These are phyloP conservation scores for Eucalyptus guilfoylei DNA, from an alignment of 345 rosid species.

Conservation along the genomic window DNA sequence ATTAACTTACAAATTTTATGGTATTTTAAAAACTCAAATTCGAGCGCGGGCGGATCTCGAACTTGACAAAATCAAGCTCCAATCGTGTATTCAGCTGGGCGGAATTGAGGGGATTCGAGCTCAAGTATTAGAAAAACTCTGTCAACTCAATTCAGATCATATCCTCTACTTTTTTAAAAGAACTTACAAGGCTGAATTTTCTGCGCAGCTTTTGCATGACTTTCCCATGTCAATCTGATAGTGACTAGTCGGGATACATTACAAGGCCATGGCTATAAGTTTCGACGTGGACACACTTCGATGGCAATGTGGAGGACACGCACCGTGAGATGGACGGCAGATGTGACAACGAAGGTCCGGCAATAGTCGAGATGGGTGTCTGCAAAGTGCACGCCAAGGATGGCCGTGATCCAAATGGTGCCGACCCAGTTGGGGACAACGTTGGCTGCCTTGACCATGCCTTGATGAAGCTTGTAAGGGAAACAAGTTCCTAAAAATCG, in stretches of 20 bases:
- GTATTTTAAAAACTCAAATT: neutral
- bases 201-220: neutral
- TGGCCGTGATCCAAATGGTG: constrained; percentile 67
- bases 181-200: neutral
- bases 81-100: neutral
- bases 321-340: constrained; percentile 42
- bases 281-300: neutral
- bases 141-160: neutral
- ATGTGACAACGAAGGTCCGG: constrained; percentile 51
- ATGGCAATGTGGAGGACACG: neutral
- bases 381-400: constrained; percentile 76
- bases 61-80: neutral
- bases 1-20: no score
- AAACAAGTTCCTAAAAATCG: no score
- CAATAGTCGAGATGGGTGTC: constrained; percentile 84
- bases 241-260: neutral
- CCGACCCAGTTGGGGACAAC: constrained; percentile 95
- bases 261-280: neutral
- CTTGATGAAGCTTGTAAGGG: constrained; percentile 33
- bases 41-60: neutral
- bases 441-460: constrained; percentile 67
- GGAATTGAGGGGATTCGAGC: neutral
- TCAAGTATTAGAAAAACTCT: neutral
- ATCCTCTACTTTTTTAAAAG: neutral
- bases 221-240: neutral